Evolutionary conservation across 2,329 filamentous ascomycete genomes (phyloP), one percentile per base, ranked within the genome.

Genomic region (Apiospora rasikravindrae): DNA sequence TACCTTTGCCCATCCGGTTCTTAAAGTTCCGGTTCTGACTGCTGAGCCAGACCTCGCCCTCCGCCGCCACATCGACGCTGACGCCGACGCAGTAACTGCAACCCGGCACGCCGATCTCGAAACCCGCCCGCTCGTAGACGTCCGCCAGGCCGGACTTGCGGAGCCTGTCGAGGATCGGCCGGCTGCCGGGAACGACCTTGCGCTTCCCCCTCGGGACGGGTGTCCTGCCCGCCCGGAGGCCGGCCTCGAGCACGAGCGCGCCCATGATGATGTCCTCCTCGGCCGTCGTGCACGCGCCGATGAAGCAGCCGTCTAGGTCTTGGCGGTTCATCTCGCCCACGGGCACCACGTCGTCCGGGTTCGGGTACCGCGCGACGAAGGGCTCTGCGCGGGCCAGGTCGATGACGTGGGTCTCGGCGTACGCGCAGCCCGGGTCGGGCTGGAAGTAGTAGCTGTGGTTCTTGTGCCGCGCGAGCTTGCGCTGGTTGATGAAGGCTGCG

Each of bases 11-110:
- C 83, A 85, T 86, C 2, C 84, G 75, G 73, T 86, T 85, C 73
- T 83, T 75, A 72, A 85, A 86, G 74, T 86, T 86, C 14, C 84
- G 78, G 71, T 86, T 86, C 75, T 86, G 83, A 16, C 81, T 84
- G n/a, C 78, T 82, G 2, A 86, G 74, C 84, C 84, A 86, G 0
- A 82, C 81, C 72, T 85, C 83, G 1, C 83, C 84, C 8, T 80
- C 75, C 1, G 70, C 78, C 3, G 84, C 84, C 69, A 80, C 77
- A 73, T 86, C 84, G 0, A 81, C 83, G 13, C 76, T 78, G 77
- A 85, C 82, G 0, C 84, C 83, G 6, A 86, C 84, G 57, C 84
- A 86, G 73, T 84, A 85, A 47, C 81, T 84, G 75, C 84, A 86
- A 0, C 84, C 83, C 0, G 84, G 84, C 0, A 81, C 76, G 1